Conservation (phyloP, 2,329 filamentous ascomycete species). For the Fusarium sulawesiense region DNA sequence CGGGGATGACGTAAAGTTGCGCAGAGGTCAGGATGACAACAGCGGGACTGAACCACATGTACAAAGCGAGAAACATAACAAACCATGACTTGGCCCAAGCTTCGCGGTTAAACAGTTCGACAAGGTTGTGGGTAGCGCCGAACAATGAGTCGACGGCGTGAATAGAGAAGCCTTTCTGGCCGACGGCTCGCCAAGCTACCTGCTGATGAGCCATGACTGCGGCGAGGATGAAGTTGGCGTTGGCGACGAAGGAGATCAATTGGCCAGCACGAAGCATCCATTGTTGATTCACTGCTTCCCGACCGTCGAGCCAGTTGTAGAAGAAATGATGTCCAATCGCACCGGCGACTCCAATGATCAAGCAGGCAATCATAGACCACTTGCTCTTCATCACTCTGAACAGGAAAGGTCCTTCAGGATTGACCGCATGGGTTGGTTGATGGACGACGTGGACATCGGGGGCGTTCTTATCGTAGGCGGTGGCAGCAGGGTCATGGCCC, state of each 20-base stretch:
- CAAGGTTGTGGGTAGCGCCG: constrained; percentile 22
- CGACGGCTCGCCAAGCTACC: constrained; percentile 25
- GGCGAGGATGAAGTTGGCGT: constrained; percentile 27
- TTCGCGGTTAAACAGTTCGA: constrained; percentile 33
- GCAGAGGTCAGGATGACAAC: constrained; percentile 39
- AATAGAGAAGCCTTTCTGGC: constrained; percentile 16
- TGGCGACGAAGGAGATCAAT: constrained; percentile 21
- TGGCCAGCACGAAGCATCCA: constrained; percentile 30
- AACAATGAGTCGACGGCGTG: constrained; percentile 36
- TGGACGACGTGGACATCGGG: not conserved
- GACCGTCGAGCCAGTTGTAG: constrained; percentile 11
- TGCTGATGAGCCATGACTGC: constrained; percentile 30
- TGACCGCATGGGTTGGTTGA: not conserved
- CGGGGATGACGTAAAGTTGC: constrained; percentile 17
- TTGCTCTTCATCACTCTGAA: constrained; percentile 17
- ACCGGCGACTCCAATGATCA: constrained; percentile 7
- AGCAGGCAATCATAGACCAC: constrained; percentile 31
- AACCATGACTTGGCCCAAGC: constrained; percentile 39
- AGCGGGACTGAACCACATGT: constrained; percentile 36
- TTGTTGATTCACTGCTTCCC: constrained; percentile 23
- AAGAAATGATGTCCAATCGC: constrained; percentile 21
- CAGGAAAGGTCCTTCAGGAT: not conserved
- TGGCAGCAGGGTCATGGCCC: not conserved
- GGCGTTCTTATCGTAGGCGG: not conserved
- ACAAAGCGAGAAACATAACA: constrained; percentile 39